Conservation (phyloP, 2,329 filamentous ascomycete species). For the Talaromyces sp. region DNA sequence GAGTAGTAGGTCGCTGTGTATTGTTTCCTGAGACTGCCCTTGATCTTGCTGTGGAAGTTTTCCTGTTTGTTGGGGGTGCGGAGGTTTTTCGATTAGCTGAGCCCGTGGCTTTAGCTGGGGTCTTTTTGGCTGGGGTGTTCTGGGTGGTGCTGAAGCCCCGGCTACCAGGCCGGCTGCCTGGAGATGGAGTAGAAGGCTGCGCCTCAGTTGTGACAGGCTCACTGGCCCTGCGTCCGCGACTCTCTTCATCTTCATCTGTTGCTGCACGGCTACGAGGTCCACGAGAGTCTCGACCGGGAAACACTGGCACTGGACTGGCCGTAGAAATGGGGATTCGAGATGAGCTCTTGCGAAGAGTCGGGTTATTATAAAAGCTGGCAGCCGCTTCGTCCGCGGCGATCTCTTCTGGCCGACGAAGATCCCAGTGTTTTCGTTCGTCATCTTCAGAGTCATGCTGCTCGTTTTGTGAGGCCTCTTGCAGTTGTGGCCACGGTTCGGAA, state of each 20-base stretch:
- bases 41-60: conserved; percentile 40
- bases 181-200: conserved; percentile 30
- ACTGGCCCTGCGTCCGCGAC: conserved; percentile 64
- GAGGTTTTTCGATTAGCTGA: conserved; percentile 42
- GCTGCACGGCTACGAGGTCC: conserved; percentile 62
- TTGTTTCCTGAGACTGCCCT: conserved; percentile 37
- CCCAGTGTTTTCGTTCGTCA: conserved; percentile 61
- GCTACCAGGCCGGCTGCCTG: conserved; percentile 35
- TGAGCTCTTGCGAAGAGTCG: conserved; percentile 60
- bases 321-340: conserved; percentile 89
- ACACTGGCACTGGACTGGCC: conserved; percentile 74
- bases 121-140: conserved; percentile 36
- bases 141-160: conserved; percentile 31
- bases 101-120: conserved; percentile 28
- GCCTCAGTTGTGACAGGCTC: conserved; percentile 43
- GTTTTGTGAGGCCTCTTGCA: conserved; percentile 43
- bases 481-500: conserved; percentile 37
- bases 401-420: conserved; percentile 76
- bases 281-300: conserved; percentile 72
- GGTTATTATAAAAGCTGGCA: conserved; percentile 56
- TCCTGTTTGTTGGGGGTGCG: conserved; percentile 42
- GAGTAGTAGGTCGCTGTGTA: conserved; percentile 62
- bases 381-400: conserved; percentile 59
- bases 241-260: conserved; percentile 63
- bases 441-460: conserved; percentile 40